Percentiles rank a stretch among this genome's conserved stretches.
Evolutionary conservation across 1,284 basidiomycete genomes (phyloP).

Genomic region (Vanrija pseudolonga): DNA sequence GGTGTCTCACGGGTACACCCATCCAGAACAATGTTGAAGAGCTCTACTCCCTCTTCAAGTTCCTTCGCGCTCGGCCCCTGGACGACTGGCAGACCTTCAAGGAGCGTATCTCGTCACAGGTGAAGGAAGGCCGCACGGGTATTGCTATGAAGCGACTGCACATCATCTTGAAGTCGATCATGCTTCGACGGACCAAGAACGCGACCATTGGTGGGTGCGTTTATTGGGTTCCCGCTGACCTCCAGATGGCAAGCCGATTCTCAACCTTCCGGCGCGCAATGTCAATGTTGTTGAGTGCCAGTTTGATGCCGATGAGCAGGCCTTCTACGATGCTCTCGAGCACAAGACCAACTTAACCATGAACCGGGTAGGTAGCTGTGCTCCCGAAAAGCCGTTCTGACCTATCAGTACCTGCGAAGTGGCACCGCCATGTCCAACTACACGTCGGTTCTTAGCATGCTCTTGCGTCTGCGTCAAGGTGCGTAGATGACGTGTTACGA

Average conservation of each 20-base stretch:
- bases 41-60: constrained; percentile 82
- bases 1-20: constrained; percentile 69
- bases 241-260: constrained; percentile 74
- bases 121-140: constrained; percentile 65
- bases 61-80: constrained; percentile 78
- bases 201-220: constrained; percentile 56
- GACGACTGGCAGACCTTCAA: constrained; percentile 77
- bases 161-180: constrained; percentile 76
- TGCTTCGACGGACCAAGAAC: constrained; percentile 86
- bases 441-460: constrained; percentile 76
- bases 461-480: constrained; percentile 87
- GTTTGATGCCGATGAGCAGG: constrained; percentile 68
- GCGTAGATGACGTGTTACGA: constrained; percentile 13
- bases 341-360: constrained; percentile 68
- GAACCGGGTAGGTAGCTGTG: constrained; percentile 51
- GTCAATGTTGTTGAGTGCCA: constrained; percentile 70
- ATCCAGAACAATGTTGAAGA: constrained; percentile 82
- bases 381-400: background rate
- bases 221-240: background rate
- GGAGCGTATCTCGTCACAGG: constrained; percentile 70
- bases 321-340: constrained; percentile 78
- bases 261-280: constrained; percentile 72
- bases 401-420: constrained; percentile 54
- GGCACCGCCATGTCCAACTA: constrained; percentile 63
- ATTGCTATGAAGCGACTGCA: constrained; percentile 80